phyloP scores from a whole-genome alignment of 2,329 filamentous ascomycete species.

The Alternaria sp. region DNA sequence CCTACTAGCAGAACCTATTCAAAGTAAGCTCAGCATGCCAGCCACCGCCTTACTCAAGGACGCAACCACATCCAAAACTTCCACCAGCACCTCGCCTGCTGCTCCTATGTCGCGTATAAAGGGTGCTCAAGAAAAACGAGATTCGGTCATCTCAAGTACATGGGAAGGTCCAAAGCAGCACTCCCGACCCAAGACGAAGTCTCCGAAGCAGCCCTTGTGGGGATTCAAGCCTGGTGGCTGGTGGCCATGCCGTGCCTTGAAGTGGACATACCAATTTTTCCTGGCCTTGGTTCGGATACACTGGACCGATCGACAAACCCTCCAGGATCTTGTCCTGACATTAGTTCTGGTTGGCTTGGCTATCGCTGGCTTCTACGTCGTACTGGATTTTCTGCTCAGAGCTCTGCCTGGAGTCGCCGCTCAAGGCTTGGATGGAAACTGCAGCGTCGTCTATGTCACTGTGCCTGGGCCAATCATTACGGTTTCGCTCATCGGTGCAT shows the following conservation, averaged over 20 bases:
- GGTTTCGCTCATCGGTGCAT: conserved; percentile 39
- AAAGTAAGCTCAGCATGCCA: background rate
- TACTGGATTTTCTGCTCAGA: conserved; percentile 30
- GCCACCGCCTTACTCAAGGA: background rate
- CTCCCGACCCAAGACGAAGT: background rate
- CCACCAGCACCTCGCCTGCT: background rate
- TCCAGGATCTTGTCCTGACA: conserved; percentile 27
- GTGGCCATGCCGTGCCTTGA: conserved; percentile 34
- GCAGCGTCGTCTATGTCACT: conserved; percentile 46
- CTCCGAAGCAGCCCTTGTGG: background rate
- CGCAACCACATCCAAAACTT: background rate
- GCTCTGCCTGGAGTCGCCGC: conserved; percentile 35
- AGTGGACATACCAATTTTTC: conserved; percentile 20
- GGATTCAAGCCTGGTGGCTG: conserved; percentile 11
- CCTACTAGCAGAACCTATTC: background rate
- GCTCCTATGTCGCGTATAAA: background rate
- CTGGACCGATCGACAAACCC: conserved; percentile 7
- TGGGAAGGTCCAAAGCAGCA: background rate
- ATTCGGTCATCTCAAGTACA: conserved; percentile 21
- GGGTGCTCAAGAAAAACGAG: conserved; percentile 9
- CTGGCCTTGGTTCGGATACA: conserved; percentile 17
- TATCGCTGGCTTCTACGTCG: conserved; percentile 26
- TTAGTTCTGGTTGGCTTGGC: conserved; percentile 16
- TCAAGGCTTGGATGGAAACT: conserved; percentile 33
- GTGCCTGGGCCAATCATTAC: conserved; percentile 46